Percentiles rank a stretch among this genome's conserved stretches.
These are phyloP conservation scores for Aegilops longissima DNA, from an alignment of 176 grass and related monocot genomes.

Conservation along the genomic window DNA sequence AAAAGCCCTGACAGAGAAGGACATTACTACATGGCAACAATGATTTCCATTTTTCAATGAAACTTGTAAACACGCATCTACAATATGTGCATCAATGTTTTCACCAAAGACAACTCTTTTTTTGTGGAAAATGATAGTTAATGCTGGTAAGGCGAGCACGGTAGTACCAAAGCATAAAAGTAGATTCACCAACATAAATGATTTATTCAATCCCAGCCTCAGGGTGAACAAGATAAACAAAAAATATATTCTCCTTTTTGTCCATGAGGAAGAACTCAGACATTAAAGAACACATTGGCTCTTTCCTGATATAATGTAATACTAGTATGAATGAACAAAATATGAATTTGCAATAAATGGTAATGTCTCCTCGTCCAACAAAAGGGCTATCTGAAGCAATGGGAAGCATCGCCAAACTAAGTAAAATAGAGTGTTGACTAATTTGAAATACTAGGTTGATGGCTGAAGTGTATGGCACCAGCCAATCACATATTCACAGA, in stretches of 20 bases:
- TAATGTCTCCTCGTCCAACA: neutral
- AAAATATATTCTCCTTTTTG: neutral
- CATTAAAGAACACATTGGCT: neutral
- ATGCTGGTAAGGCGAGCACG: neutral
- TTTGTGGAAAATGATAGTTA: neutral
- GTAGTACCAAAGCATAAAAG: neutral
- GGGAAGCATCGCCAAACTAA: slow-evolving; percentile 17
- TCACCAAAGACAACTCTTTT: neutral
- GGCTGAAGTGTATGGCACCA: neutral
- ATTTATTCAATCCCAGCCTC: neutral
- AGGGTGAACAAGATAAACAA: neutral
- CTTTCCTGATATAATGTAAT: neutral
- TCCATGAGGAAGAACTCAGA: neutral
- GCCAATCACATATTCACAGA: neutral
- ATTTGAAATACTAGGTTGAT: slow-evolving; percentile 6
- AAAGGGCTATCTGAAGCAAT: slow-evolving; percentile 11
- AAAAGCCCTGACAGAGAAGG: slow-evolving; percentile 1
- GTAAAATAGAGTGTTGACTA: neutral
- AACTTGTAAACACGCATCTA: slow-evolving; percentile 23
- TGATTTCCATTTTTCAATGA: neutral
- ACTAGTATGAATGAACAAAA: neutral
- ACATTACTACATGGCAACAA: neutral
- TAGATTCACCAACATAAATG: neutral
- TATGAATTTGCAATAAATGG: slow-evolving; percentile 12
- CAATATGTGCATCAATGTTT: neutral